A percentile compares a stretch with the other conserved stretches of the same genome.
Evolutionary conservation across 305 asterid genomes (phyloP).

Genomic region (Fraxinus greggii): DNA sequence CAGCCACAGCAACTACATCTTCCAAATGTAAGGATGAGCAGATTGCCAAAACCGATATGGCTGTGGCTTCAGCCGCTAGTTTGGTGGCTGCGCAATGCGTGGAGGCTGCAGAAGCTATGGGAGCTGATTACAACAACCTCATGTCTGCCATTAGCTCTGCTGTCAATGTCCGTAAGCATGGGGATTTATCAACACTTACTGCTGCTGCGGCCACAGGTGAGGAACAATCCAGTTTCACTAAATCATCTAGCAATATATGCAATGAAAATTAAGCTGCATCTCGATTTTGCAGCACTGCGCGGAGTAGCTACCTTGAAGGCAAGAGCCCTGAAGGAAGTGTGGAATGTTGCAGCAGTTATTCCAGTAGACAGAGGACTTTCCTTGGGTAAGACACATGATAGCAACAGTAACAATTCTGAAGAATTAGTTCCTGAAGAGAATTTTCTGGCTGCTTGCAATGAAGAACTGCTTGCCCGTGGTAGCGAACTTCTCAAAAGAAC

Average conservation of each 20-base stretch:
- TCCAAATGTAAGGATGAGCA: constrained; percentile 66
- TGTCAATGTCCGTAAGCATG: constrained; percentile 81
- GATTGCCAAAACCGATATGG: constrained; percentile 78
- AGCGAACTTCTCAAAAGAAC: constrained; percentile 92
- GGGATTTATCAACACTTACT: constrained; percentile 93
- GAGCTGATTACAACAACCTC: constrained; percentile 90
- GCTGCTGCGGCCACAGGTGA: constrained; percentile 98
- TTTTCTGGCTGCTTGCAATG: constrained; percentile 84
- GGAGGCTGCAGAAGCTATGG: constrained; percentile 93
- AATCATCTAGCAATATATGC: neutral
- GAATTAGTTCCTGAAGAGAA: constrained; percentile 75
- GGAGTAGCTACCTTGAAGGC: constrained; percentile 96
- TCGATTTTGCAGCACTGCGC: constrained; percentile 53
- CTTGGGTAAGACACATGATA: constrained; percentile 33
- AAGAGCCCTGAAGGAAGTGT: constrained; percentile 84
- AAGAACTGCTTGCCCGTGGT: constrained; percentile 89
- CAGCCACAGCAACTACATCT: constrained; percentile 85
- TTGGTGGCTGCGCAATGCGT: constrained; percentile 95
- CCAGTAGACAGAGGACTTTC: constrained; percentile 68
- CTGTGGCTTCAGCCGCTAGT: constrained; percentile 95
- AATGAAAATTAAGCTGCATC: neutral
- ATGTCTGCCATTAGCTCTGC: constrained; percentile 93
- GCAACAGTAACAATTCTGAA: constrained; percentile 42
- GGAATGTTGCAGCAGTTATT: constrained; percentile 86
- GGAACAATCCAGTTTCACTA: neutral